Base-by-base conservation (phyloP, 352 stramenopile genomes). In the Sclerospora graminicola region DNA sequence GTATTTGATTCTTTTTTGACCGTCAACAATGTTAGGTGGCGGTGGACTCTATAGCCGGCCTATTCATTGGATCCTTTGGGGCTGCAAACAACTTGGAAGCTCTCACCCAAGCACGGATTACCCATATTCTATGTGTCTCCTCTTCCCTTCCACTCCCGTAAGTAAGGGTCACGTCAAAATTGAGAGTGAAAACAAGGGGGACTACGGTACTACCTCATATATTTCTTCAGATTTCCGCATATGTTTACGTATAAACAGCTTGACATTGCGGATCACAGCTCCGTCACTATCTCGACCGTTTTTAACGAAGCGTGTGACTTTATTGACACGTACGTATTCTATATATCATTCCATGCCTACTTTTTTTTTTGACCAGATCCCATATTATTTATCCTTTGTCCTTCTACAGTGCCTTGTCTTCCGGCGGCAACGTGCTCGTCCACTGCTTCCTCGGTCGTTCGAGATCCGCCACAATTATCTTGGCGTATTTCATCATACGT, bases 21-120 rank as follows among this genome's bases (percentile, higher is more conserved):
- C n/a, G n/a, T n/a, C n/a, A n/a, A n/a, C n/a, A n/a, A n/a, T n/a
- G 4, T 40, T 45, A 67, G 58, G 38, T 63, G 24, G 58, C 30
- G 27, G 38, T 67, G n/a, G 37, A 39, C 24, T 33, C 9, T 15
- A 54, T 52, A 23, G 45, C 71, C 23, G 57, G 57, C 5, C 46
- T 91, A 6, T 88, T 71, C 51, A 72, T 91, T 33, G 77, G 80
- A 5, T 83, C 74, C 1, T 82, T 81, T 21, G 77, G 73, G 19
- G 63, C 72, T 4, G 76, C 73, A 0, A 63, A 49, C 36, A 85
- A 89, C 54, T 58, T 55, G 1, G 21, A 54, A 26, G 66, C 48
- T 8, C 55, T 91, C 5, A 32, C 63, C 16, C 30, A 31, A 20
- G 35, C 53, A 1, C 52, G 56, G 6, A 71, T 91, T 46, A 73